Percentiles rank a stretch among this genome's conserved stretches.
phyloP scores from a whole-genome alignment of 495 filamentous ascomycete species.

The Penicillium mononematosum region DNA sequence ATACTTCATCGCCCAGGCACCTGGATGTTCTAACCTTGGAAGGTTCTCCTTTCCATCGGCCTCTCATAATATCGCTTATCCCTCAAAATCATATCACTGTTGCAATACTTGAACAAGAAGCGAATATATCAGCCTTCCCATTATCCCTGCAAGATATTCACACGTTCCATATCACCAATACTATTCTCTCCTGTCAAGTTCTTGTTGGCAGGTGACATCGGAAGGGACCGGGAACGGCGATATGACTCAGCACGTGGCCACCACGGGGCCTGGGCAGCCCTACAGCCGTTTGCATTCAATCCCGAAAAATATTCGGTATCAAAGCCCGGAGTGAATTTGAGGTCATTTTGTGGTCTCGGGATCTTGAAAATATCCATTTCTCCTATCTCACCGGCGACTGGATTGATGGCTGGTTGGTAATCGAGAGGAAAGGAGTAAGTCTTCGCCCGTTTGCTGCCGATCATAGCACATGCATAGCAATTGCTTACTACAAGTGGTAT shows the following conservation, averaged over 20 bases:
- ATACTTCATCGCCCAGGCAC: neutral
- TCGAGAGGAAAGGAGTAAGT: neutral
- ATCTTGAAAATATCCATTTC: conserved; percentile 6
- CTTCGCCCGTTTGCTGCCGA: conserved; percentile 15
- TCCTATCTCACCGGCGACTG: conserved; percentile 19
- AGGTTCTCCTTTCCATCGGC: conserved; percentile 7
- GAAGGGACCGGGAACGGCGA: conserved; percentile 24
- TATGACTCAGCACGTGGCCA: conserved; percentile 11
- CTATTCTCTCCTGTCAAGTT: conserved; percentile 2
- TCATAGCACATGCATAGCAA: neutral
- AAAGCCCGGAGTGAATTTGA: conserved; percentile 4
- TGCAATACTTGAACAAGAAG: conserved; percentile 24
- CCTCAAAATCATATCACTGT: neutral
- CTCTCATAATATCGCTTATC: neutral
- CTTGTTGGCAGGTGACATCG: conserved; percentile 33
- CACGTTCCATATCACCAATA: neutral
- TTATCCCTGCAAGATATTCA: conserved; percentile 20
- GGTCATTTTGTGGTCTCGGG: neutral
- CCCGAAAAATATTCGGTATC: conserved; percentile 32
- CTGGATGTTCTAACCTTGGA: neutral
- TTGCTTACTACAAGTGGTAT: neutral
- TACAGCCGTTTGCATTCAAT: conserved; percentile 11
- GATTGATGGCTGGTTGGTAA: neutral
- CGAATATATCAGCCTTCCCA: conserved; percentile 24
- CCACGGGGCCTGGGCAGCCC: neutral